A percentile compares a stretch with the other conserved stretches of the same genome.
phyloP scores from a whole-genome alignment of 2,329 filamentous ascomycete species.

The Fusarium sp. region DNA sequence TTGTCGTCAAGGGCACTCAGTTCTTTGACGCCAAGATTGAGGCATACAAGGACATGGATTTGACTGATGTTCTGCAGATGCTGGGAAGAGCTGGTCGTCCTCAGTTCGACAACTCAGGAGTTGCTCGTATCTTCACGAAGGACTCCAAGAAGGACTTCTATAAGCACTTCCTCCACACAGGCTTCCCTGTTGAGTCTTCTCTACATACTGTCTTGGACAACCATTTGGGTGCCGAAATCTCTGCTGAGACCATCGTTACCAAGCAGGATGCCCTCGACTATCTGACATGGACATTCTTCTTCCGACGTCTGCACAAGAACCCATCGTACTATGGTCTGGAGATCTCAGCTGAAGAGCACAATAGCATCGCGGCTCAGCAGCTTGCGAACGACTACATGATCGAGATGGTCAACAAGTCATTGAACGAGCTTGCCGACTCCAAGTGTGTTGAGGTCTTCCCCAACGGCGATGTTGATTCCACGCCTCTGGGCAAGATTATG shows the following conservation, averaged over 20 bases:
- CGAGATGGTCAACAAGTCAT: constrained; percentile 86
- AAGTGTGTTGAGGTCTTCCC: constrained; percentile 84
- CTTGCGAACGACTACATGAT: constrained; percentile 96
- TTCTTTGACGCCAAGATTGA: constrained; percentile 98
- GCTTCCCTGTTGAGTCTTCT: constrained; percentile 96
- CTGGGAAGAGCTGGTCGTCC: constrained; percentile 93
- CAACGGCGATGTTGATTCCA: constrained; percentile 90
- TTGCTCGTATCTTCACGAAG: constrained; percentile 97
- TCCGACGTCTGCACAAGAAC: constrained; percentile 96
- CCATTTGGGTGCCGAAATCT: constrained; percentile 94
- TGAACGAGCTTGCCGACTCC: constrained; percentile 83
- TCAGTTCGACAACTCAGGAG: constrained; percentile 95
- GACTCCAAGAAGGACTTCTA: constrained; percentile 99
- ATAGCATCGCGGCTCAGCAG: constrained; percentile 84
- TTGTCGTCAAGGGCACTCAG: constrained; percentile 97
- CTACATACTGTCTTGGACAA: constrained; percentile 97
- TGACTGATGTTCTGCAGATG: constrained; percentile 98
- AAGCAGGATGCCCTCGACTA: constrained; percentile 99
- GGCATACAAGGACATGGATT: constrained; percentile 98
- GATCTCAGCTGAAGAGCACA: constrained; percentile 92
- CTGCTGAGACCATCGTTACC: constrained; percentile 88
- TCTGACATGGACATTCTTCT: constrained; percentile 99
- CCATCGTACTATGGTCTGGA: constrained; percentile 97
- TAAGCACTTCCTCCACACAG: constrained; percentile 98
- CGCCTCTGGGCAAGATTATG: constrained; percentile 96